These are phyloP conservation scores for Knufia petricola DNA, from an alignment of 2,329 filamentous ascomycete genomes.

Conservation along the genomic window DNA sequence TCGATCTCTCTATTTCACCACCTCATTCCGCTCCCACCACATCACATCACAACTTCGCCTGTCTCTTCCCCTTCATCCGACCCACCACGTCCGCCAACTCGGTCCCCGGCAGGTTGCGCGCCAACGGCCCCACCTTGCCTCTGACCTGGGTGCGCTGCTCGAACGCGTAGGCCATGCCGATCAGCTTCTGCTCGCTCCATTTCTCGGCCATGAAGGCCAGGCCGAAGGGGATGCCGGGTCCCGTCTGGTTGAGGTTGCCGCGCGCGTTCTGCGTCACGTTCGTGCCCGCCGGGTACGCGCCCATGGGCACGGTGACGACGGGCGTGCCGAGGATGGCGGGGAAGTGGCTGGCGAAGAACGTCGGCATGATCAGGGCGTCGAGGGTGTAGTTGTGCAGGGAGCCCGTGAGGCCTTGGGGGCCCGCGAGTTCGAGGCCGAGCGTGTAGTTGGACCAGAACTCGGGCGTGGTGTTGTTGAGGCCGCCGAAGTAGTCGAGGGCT, in stretches of 20 bases:
- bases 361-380: conserved; percentile 54
- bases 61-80: background rate
- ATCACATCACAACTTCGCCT: background rate
- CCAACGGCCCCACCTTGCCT: conserved; percentile 15
- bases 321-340: conserved; percentile 51
- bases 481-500: conserved; percentile 39
- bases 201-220: conserved; percentile 52
- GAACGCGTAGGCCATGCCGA: conserved; percentile 59
- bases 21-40: no score
- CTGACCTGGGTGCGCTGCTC: conserved; percentile 47
- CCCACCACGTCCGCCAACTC: conserved; percentile 20
- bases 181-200: conserved; percentile 53
- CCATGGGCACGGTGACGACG: conserved; percentile 54
- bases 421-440: conserved; percentile 44
- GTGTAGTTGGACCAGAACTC: conserved; percentile 51
- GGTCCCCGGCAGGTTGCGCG: conserved; percentile 14
- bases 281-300: conserved; percentile 43
- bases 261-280: conserved; percentile 37
- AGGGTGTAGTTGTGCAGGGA: conserved; percentile 48
- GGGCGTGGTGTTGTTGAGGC: conserved; percentile 48
- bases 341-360: conserved; percentile 37
- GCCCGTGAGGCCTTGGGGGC: conserved; percentile 51
- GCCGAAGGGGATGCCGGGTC: conserved; percentile 51
- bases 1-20: background rate
- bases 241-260: conserved; percentile 44